Conservation (phyloP, 139 green algal genomes). For the Tetradesmus lagerheimii region DNA sequence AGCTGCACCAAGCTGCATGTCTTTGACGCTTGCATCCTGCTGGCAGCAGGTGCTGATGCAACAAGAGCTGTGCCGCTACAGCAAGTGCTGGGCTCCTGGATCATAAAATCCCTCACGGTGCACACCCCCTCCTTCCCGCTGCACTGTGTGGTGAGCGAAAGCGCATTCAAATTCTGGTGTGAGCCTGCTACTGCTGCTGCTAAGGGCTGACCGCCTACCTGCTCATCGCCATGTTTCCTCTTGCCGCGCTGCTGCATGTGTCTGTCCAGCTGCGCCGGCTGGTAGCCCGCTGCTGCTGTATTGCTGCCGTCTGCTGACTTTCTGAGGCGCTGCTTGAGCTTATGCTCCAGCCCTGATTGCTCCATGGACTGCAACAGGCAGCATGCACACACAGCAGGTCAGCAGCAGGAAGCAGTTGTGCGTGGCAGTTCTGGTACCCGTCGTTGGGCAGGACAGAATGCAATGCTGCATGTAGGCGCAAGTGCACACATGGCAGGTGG, state of each 20-base stretch:
- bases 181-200: background rate
- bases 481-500: too few species aligned
- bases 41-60: too few species aligned
- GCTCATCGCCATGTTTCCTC: background rate
- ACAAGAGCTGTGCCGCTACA: background rate
- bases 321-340: constrained; percentile 3
- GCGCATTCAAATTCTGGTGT: background rate
- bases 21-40: too few species aligned
- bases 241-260: background rate
- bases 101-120: too few species aligned
- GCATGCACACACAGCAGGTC: background rate
- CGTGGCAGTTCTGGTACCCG: too few species aligned
- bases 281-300: constrained; percentile 16
- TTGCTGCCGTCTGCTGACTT: constrained; percentile 8
- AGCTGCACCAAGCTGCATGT: too few species aligned
- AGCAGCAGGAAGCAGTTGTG: too few species aligned
- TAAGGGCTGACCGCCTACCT: background rate
- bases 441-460: too few species aligned
- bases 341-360: constrained; percentile 24
- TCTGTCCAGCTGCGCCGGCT: constrained; percentile 13
- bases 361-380: constrained; percentile 23
- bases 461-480: too few species aligned
- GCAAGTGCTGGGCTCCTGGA: too few species aligned
- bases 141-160: background rate
- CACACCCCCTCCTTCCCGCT: background rate